Conservation (phyloP, 2,329 filamentous ascomycete genomes). For the Massarina eburnea region DNA sequence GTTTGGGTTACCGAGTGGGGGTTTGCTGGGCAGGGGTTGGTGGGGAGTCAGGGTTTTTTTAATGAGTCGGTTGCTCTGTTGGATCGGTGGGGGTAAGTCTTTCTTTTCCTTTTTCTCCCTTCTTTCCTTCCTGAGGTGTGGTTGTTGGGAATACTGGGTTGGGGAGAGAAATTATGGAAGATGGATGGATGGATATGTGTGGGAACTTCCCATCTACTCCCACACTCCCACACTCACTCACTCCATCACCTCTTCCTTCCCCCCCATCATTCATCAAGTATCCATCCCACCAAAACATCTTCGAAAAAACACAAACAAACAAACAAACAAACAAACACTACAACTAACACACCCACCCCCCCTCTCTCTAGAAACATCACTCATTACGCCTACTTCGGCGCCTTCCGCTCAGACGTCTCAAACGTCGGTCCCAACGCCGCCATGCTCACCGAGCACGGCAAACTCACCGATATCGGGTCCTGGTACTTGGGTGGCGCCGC, state of each 20-base stretch:
- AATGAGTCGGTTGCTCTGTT: conserved; percentile 68
- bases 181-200: no score
- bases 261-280: no score
- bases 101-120: not conserved
- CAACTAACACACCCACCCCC: no score
- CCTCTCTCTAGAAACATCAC: conserved; percentile 53
- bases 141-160: no score
- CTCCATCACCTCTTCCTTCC: no score
- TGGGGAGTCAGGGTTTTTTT: conserved; percentile 65
- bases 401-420: conserved; percentile 68
- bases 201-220: no score
- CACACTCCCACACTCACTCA: no score
- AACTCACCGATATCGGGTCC: conserved; percentile 73
- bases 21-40: conserved; percentile 57
- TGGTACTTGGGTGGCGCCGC: conserved; percentile 69
- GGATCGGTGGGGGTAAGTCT: conserved; percentile 58
- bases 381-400: conserved; percentile 74
- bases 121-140: not conserved
- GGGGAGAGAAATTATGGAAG: no score
- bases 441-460: conserved; percentile 68
- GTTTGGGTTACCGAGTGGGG: conserved; percentile 84
- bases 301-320: no score
- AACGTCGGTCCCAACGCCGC: conserved; percentile 74
- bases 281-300: no score
- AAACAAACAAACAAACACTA: no score